Evolutionary conservation across 2,329 filamentous ascomycete species (phyloP).

Genomic region (Aspergillus fischeri): DNA sequence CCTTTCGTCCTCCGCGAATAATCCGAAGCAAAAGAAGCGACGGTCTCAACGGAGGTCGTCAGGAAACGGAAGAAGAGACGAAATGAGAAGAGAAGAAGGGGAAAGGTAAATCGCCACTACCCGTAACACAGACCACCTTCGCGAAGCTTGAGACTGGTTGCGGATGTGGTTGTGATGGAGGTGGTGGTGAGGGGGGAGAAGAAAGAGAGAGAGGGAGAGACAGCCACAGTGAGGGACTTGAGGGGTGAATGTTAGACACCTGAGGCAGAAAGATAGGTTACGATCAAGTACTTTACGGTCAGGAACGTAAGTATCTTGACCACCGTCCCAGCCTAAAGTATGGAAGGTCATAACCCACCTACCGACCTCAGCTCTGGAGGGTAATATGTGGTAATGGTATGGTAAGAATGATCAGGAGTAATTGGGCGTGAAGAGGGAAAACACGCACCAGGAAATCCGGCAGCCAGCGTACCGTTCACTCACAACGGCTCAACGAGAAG

Average conservation of each 20-base stretch:
- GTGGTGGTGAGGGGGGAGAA: constrained; percentile 4
- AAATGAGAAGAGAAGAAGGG: constrained; percentile 6
- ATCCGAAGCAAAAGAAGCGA: not conserved
- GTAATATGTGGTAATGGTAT: not conserved
- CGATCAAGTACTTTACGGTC: not conserved
- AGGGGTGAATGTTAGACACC: not conserved
- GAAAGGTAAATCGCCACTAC: constrained; percentile 11
- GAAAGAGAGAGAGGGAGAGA: constrained; percentile 1
- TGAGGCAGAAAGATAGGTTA: not conserved
- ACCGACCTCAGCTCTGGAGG: not conserved
- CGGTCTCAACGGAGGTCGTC: not conserved
- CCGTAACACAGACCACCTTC: constrained; percentile 7
- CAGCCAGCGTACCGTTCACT: not conserved
- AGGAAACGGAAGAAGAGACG: constrained; percentile 12
- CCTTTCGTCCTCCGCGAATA: not conserved
- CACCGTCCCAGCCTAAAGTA: not conserved
- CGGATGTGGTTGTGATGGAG: not conserved
- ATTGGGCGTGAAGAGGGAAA: not conserved
- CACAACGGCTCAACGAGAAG: no score
- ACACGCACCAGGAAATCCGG: not conserved
- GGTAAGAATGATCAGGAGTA: not conserved
- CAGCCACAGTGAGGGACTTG: not conserved
- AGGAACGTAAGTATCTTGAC: not conserved
- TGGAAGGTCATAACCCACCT: not conserved
- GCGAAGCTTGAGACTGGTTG: constrained; percentile 2